Evolutionary conservation across 345 rosid genomes (phyloP), one percentile per base, ranked within the genome.

Genomic region (Anastatica hierochuntica): DNA sequence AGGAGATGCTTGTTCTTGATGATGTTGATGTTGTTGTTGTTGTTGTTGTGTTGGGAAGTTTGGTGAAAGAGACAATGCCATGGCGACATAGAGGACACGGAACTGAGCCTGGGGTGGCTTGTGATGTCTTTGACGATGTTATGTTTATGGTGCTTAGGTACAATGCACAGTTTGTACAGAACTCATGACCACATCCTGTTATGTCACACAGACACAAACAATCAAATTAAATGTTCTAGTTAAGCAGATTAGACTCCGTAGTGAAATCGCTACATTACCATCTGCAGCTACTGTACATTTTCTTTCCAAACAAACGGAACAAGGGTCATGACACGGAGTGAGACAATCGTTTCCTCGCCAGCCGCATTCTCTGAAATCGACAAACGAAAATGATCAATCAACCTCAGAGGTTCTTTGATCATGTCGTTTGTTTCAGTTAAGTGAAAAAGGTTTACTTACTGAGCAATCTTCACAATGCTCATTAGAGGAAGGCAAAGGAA

Each of bases 71-170:
- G 53, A 79, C 83, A 38, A 88, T 85, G 34, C 97, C 88, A 8
- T 85, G 77, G 16, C 97, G 90, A 56, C 98, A 92, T 14, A 92
- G 88, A 26, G 95, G 98, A 59, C 98, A 88, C 4, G 97, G 78
- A 17, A 92, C 72, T 3, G 90, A 92, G 16, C 98, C 98, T 8
- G 74, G 41, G 85, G 86, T 76, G 41, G 82, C 83, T 62, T 68
- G 71, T 48, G 77, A 69, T 33, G 65, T 60, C 5, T 53, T 72
- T 9, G 66, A 23, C 8, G 83, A 61, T 37, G 81, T 34, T 63
- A 76, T 70, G 64, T 67, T 78, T 60, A 90, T 73, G 5, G 84
- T 88, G 66, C 97, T 85, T 41, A 92, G 80, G 74, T 88, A 88
- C 13, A 92, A 68, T 17, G 95, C 95, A 64, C 96, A 88, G 42